Evolutionary conservation across 1,284 basidiomycete genomes (phyloP).

Genomic region (Cryptococcus jaspeensis): DNA sequence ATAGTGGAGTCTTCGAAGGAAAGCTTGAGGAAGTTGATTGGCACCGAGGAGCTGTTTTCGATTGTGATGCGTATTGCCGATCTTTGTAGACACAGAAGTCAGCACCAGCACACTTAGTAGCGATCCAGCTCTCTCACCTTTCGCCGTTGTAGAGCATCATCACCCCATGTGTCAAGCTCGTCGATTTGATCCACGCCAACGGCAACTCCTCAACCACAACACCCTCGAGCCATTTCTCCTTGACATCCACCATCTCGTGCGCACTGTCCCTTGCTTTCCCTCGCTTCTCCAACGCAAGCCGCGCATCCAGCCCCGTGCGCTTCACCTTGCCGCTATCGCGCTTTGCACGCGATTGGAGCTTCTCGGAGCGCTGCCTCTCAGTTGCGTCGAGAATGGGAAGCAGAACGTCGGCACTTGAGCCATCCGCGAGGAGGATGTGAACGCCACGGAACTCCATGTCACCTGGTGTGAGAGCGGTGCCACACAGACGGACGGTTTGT

Average conservation of each 20-base stretch:
- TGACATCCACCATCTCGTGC: slow-evolving; percentile 1
- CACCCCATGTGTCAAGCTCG: slow-evolving; percentile 84
- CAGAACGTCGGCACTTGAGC: slow-evolving; percentile 68
- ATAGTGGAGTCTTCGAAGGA: slow-evolving; percentile 87
- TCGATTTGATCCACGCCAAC: slow-evolving; percentile 74
- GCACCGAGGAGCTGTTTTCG: slow-evolving; percentile 78
- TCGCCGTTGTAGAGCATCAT: slow-evolving; percentile 94
- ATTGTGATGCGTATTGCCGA: slow-evolving; percentile 77
- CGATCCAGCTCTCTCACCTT: slow-evolving; percentile 56
- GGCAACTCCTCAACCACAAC: slow-evolving; percentile 80
- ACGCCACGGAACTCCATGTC: slow-evolving; percentile 73
- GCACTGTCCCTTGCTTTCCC: neutral
- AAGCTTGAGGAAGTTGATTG: slow-evolving; percentile 80
- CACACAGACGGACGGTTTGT: slow-evolving; percentile 70
- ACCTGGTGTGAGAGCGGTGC: slow-evolving; percentile 66
- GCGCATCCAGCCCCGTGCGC: slow-evolving; percentile 33
- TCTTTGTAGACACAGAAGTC: slow-evolving; percentile 51
- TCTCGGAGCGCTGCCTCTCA: slow-evolving; percentile 60
- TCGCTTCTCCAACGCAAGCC: slow-evolving; percentile 11
- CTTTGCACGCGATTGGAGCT: slow-evolving; percentile 52
- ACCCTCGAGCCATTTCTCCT: slow-evolving; percentile 43
- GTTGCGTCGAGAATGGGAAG: slow-evolving; percentile 71
- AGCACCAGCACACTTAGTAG: neutral
- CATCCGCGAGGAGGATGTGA: slow-evolving; percentile 70
- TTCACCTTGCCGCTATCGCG: slow-evolving; percentile 53